These are phyloP conservation scores for Melampsora allii-populina DNA, from an alignment of 1,284 basidiomycete genomes.

Conservation along the genomic window DNA sequence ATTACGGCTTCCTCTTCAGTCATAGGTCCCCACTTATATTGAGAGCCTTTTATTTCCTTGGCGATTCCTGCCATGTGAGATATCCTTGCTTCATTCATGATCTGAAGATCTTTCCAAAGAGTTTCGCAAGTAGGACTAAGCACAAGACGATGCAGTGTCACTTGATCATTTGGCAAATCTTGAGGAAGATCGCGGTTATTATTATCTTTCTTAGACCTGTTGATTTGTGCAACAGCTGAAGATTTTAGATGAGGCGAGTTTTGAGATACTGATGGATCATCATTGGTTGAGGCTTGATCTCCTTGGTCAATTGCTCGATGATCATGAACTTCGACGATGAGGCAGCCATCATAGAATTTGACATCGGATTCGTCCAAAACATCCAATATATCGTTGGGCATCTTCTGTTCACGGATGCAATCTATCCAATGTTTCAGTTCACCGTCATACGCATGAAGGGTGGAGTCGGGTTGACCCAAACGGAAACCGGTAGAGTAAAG, in stretches of 20 bases:
- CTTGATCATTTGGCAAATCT: slow-evolving; percentile 34
- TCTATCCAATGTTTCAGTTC: slow-evolving; percentile 43
- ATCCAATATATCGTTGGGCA: slow-evolving; percentile 42
- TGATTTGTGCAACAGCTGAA: neutral
- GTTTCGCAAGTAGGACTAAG: slow-evolving; percentile 42
- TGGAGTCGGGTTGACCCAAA: slow-evolving; percentile 11
- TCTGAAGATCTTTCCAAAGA: slow-evolving; percentile 33
- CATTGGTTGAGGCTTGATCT: slow-evolving; percentile 5
- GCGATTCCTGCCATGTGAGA: neutral
- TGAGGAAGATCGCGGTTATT: neutral
- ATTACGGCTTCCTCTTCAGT: slow-evolving; percentile 36
- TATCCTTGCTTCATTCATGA: slow-evolving; percentile 40
- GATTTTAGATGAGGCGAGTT: slow-evolving; percentile 6
- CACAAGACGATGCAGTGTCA: slow-evolving; percentile 24
- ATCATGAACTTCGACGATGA: slow-evolving; percentile 44
- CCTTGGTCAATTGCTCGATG: slow-evolving; percentile 20
- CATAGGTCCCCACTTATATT: slow-evolving; percentile 38
- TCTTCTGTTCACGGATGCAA: slow-evolving; percentile 38
- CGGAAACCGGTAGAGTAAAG: slow-evolving; percentile 32
- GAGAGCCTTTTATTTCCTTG: slow-evolving; percentile 7
- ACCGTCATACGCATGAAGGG: slow-evolving; percentile 32
- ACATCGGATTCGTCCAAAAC: slow-evolving; percentile 31
- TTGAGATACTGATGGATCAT: neutral
- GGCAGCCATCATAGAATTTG: slow-evolving; percentile 40
- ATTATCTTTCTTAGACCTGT: slow-evolving; percentile 7